Conservation (phyloP, 805 yeast species). For the Pichia cephalocereana region DNA sequence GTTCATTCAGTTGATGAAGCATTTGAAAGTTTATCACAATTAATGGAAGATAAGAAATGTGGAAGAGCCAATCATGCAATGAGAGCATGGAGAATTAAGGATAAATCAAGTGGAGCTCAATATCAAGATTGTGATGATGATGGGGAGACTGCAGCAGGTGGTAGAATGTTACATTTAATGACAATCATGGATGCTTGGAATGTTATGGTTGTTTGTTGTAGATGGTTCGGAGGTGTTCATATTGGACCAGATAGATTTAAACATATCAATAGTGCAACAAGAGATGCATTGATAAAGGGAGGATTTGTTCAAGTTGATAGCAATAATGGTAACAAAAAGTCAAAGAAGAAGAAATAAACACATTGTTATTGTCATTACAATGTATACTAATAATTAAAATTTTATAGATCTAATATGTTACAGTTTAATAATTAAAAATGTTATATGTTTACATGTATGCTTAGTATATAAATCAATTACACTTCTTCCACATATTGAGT, state of each 20-base stretch:
- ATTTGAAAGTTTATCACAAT: constrained; percentile 34
- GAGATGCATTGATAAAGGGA: constrained; percentile 72
- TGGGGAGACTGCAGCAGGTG: constrained; percentile 96
- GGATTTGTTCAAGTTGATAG: constrained; percentile 32
- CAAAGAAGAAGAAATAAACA: constrained; percentile 15
- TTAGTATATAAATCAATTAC: neutral
- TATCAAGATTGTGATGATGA: constrained; percentile 92
- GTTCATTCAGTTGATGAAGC: constrained; percentile 68
- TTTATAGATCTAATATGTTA: neutral
- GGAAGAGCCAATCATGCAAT: constrained; percentile 69
- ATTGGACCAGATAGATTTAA: constrained; percentile 91
- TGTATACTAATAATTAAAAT: neutral
- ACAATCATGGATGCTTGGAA: constrained; percentile 72
- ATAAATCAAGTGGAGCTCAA: constrained; percentile 40
- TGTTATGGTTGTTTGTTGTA: constrained; percentile 73
- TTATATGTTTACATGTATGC: too few species aligned
- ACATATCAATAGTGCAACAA: constrained; percentile 81
- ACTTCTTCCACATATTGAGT: constrained; percentile 8
- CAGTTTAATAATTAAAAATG: neutral
- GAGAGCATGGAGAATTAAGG: constrained; percentile 74
- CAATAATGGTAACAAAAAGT: constrained; percentile 27
- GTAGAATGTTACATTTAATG: constrained; percentile 69
- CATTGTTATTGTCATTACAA: neutral
- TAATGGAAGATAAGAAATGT: constrained; percentile 60
- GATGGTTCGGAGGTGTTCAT: constrained; percentile 93